Evolutionary conservation across 1,284 basidiomycete genomes (phyloP).

Genomic region (Earliella scabrosa): DNA sequence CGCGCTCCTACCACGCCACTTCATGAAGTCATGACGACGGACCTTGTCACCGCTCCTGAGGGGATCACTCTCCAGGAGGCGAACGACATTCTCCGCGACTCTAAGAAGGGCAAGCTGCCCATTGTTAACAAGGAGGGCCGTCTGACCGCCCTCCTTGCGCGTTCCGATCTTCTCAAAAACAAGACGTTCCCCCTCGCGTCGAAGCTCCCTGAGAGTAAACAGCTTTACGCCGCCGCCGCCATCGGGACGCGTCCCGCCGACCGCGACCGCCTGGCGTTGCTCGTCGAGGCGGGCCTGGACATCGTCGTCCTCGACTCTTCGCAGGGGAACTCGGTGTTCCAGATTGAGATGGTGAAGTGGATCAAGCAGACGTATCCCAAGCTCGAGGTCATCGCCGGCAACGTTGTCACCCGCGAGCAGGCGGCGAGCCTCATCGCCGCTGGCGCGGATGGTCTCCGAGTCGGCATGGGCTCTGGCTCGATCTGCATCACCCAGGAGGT

Average conservation of each 20-base stretch:
- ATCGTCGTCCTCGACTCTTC: constrained; percentile 96
- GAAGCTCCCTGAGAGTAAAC: constrained; percentile 92
- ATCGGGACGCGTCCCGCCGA: constrained; percentile 94
- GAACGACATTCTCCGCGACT: constrained; percentile 93
- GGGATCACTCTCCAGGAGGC: constrained; percentile 93
- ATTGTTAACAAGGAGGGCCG: constrained; percentile 80
- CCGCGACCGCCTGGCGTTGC: constrained; percentile 81
- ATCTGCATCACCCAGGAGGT: constrained; percentile 99
- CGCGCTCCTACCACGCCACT: constrained; percentile 72
- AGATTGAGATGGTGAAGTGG: constrained; percentile 95
- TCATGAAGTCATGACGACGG: constrained; percentile 89
- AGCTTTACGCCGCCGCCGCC: constrained; percentile 97
- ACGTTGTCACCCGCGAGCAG: constrained; percentile 98
- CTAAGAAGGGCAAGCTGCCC: constrained; percentile 98
- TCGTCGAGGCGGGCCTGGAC: constrained; percentile 95
- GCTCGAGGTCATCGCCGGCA: constrained; percentile 94
- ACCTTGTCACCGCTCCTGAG: constrained; percentile 82
- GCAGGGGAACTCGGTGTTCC: constrained; percentile 95
- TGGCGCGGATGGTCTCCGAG: constrained; percentile 91
- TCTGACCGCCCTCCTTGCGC: constrained; percentile 88
- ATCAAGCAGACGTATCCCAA: constrained; percentile 88
- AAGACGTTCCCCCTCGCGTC: constrained; percentile 96
- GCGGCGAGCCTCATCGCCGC: constrained; percentile 93
- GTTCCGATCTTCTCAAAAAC: constrained; percentile 98
- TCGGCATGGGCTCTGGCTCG: constrained; percentile 98